Base-by-base conservation (phyloP, 768 basidiomycete species). In the Lactifluus volemus region DNA sequence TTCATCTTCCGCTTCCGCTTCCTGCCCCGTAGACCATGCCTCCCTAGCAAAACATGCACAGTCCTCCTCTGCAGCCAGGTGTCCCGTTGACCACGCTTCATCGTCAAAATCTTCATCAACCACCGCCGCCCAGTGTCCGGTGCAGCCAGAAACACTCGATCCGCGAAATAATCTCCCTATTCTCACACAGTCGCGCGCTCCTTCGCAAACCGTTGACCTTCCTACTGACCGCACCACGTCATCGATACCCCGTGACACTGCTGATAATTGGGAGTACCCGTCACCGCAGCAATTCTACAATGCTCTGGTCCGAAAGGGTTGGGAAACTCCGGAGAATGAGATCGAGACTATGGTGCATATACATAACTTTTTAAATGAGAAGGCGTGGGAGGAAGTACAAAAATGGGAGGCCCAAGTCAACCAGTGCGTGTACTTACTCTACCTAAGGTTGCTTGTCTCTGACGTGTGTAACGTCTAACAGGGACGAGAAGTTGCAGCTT, bases 271-370 rank as follows among this genome's bases (percentile, higher is more conserved):
- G 96, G 94, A 97, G 70, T 98, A 98, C 73, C 96, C 96, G 3
- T 92, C 89, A 2, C 92, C 95, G 10, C 96, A 98, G 73, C 95
- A 98, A 72, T 98, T 98, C 70, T 95, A 98, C 73, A 98, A 98
- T 73, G 96, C 96, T 0, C 80, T 99, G 14, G 92, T 92, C 10
- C 77, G 93, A 63, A 99, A 99, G 71, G 97, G 97, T 2, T 93
- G 90, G 89, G 94, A 96, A 73, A 96, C 97, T 2, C 93, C 94
- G 0, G 94, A 95, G 73, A 92, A 98, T 67, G 88, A 93, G 73
- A 82, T 98, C 49, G 95, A 94, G 71, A 92, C 86, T 29, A 97
- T 99, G 91, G 97, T 99, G 48, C 86, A 93, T 63, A 98, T 98
- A 39, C 97, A 99, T 71, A 99, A 99, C 72, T 98, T 95, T 67